Evolutionary conservation across 2,329 filamentous ascomycete species (phyloP).

Genomic region (Aspergillus quadrilineatus): DNA sequence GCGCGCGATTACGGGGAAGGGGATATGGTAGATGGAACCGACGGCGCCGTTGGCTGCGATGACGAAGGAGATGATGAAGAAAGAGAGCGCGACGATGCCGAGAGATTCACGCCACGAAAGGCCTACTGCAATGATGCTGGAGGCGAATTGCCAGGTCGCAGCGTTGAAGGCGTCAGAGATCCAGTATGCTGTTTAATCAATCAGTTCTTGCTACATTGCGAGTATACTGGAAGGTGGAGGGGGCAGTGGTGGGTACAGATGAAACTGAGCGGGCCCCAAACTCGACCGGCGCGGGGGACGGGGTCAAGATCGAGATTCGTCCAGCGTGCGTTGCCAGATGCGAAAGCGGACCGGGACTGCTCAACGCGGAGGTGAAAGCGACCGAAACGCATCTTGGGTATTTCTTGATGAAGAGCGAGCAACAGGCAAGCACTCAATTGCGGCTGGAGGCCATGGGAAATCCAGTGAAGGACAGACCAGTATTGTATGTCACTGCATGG

Average conservation of each 20-base stretch:
- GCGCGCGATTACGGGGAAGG: slow-evolving; percentile 57
- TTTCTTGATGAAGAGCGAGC: slow-evolving; percentile 6
- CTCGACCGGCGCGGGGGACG: slow-evolving; percentile 43
- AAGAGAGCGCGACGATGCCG: slow-evolving; percentile 52
- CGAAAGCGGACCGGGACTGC: slow-evolving; percentile 49
- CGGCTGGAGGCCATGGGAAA: background rate
- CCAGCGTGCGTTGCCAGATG: slow-evolving; percentile 44
- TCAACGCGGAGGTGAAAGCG: slow-evolving; percentile 46
- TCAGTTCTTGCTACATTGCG: background rate
- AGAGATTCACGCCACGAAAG: slow-evolving; percentile 54
- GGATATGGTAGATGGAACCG: slow-evolving; percentile 51
- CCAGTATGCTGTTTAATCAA: slow-evolving; percentile 47
- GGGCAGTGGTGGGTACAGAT: slow-evolving; percentile 27
- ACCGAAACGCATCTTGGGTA: slow-evolving; percentile 23
- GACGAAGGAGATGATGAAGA: slow-evolving; percentile 58
- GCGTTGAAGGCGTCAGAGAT: slow-evolving; percentile 54
- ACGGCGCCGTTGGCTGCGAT: slow-evolving; percentile 62
- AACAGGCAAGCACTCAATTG: too few relatives aligned
- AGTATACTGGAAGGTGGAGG: background rate
- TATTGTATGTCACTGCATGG: background rate
- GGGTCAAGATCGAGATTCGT: slow-evolving; percentile 54
- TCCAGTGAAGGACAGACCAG: background rate
- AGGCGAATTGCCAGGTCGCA: slow-evolving; percentile 56
- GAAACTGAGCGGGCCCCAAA: slow-evolving; percentile 49
- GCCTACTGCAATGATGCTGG: slow-evolving; percentile 51